Base-by-base conservation (phyloP, 441 rosid genomes). In the Erodium moschatum region DNA sequence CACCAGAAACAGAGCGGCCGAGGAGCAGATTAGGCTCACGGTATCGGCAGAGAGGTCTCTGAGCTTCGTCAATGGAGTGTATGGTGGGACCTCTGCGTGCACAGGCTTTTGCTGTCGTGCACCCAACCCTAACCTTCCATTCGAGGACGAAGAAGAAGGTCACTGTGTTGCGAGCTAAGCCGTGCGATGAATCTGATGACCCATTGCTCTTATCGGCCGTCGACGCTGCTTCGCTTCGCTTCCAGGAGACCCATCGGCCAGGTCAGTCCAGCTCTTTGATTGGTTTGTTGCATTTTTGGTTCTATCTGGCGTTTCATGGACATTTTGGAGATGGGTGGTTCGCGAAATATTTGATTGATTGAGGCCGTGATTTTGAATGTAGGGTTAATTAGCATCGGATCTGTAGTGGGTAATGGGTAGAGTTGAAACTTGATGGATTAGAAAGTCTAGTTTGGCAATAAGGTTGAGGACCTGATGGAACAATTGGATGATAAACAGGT, bases 171-270 rank as follows among this genome's bases (percentile, higher is more conserved):
- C 76, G 80, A 75, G 87, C 88, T 3, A 78, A 75, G 19, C 78
- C 77, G 65, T 78, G 75, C 67, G 85, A 81, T 33, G 93, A 82
- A n/a, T 8, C 48, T 42, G 65, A 72, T 31, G 91, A 88, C 77
- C 89, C 91, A 42, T 81, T 82, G 67, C 76, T 88, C 72, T 86
- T 79, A 58, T 77, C 88, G 20, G 92, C 97, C 65, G 40, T 82
- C 15, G 11, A 73, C 48, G 85, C 88, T 3, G 97, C 96, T 60
- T 84, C 92, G 44, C 85, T 89, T 69, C 96, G 98, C 67, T 84
- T 88, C 20, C 92, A 78, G 78, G 98, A 93, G 81, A 89, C 92
- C 56, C 86, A 80, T 62, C 84, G 85, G 44, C 83, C 88, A 61
- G 95, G 98, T 65, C 71, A 70, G 38, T 20, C 64, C 27, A 5